phyloP scores from a whole-genome alignment of 176 grass and related monocot species.

The Cenchrus fungigraminus region DNA sequence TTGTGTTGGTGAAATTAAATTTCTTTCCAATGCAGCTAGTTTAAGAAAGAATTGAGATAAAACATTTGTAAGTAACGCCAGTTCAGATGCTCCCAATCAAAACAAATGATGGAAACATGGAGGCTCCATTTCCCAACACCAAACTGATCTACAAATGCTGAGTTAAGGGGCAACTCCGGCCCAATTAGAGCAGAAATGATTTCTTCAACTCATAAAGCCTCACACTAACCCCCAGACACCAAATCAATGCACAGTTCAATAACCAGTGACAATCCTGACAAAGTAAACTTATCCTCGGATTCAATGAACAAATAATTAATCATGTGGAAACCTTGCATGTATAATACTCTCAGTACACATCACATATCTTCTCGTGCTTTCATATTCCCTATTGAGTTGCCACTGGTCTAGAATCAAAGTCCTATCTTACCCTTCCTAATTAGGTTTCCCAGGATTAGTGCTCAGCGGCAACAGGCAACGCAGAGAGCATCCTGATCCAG shows the following conservation, averaged over 20 bases:
- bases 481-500: neutral
- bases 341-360: neutral
- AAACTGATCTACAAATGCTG: neutral
- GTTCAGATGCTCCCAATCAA: neutral
- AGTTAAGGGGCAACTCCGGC: neutral
- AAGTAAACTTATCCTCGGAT: neutral
- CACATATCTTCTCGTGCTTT: neutral
- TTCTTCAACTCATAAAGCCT: slow-evolving; percentile 1
- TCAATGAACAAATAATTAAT: neutral
- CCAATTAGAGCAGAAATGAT: neutral
- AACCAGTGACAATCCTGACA: neutral
- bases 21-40: neutral
- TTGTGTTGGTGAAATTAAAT: neutral
- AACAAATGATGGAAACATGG: neutral
- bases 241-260: neutral
- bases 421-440: neutral
- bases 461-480: neutral
- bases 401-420: neutral
- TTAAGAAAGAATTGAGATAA: too few relatives aligned
- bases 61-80: neutral
- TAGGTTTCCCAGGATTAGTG: neutral
- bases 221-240: neutral
- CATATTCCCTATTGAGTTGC: neutral
- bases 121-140: neutral
- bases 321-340: neutral